A percentile compares a stretch with the other conserved stretches of the same genome.
These are phyloP conservation scores for Urochloa ruziziensis DNA, from an alignment of 176 grass and related monocot genomes.

Conservation along the genomic window DNA sequence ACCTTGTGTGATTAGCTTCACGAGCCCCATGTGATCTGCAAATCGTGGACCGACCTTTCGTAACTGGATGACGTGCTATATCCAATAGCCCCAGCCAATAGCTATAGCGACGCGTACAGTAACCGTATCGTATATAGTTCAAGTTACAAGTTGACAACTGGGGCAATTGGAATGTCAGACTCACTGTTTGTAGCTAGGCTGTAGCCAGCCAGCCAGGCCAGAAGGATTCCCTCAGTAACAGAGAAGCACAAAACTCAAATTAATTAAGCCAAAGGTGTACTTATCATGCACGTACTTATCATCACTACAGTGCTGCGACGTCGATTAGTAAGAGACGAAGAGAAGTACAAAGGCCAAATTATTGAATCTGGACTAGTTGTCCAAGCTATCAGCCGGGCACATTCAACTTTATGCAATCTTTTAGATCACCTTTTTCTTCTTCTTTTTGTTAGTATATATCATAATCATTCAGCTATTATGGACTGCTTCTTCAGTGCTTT, in stretches of 20 bases:
- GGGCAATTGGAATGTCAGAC: constrained; percentile 23
- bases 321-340: too few relatives aligned
- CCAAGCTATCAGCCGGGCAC: too few relatives aligned
- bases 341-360: background rate
- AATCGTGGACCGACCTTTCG: constrained; percentile 2
- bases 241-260: background rate
- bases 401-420: background rate
- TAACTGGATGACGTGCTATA: background rate
- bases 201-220: background rate
- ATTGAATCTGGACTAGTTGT: too few relatives aligned
- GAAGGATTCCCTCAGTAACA: background rate
- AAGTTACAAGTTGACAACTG: background rate
- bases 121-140: too few relatives aligned
- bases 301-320: too few relatives aligned
- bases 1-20: background rate
- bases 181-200: background rate
- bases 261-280: too few relatives aligned
- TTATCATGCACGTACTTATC: too few relatives aligned
- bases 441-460: background rate
- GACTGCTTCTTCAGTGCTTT: too few relatives aligned
- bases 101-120: background rate
- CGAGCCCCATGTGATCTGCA: constrained; percentile 2
- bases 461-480: constrained; percentile 16
- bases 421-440: background rate
- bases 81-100: background rate